Base-by-base conservation (phyloP, 2,329 filamentous ascomycete species). In the Xylaria sp. region DNA sequence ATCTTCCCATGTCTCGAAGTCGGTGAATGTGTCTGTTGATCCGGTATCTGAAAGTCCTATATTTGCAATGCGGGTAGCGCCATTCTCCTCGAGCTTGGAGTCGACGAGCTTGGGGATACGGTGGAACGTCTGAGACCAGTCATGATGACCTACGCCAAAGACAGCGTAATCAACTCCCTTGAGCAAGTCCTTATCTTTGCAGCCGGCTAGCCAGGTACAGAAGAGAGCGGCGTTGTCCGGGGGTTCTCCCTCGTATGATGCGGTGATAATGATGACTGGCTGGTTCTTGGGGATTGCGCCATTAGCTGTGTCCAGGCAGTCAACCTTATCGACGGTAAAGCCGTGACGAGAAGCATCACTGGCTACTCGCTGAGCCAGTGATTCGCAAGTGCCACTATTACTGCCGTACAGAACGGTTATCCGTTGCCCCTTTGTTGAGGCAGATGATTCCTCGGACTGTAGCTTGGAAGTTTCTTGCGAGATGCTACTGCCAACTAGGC, bases 311-410 rank as follows among this genome's bases (percentile, higher is more conserved):
- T 94, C 90, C 47, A 94, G 79, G 1, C 85, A 83, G 25, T 86
- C 83, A 1, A 91, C 80, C 2, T 81, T 82, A 1, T 80, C 77
- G 5, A 87, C 86, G 3, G 77, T 79, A 78, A 89, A 93, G 0
- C 91, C 91, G 72, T 88, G 87, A 2, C 78, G 77, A 1, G 82
- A 74, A 0, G 90, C 90, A 74, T 89, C 86, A 9, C 84, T 82
- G 0, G 89, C 89, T 12, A 93, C 77, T 32, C 86, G 83, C 70
- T 90, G 86, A 0, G 91, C 89, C 54, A 93, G 84, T 1, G 88
- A 84, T 78, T 93, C 90, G 76, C 92, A 94, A 1, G 92, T 94
- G 0, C 92, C 92, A 1, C 88, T 89, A 75, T 93, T 93, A 21
- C 90, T 92, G 2, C 92, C 92, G 75, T 92, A 94, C 51, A 90